These are phyloP conservation scores for Phaeophleospora eucalypticola DNA, from an alignment of 2,329 filamentous ascomycete species.

Conservation along the genomic window DNA sequence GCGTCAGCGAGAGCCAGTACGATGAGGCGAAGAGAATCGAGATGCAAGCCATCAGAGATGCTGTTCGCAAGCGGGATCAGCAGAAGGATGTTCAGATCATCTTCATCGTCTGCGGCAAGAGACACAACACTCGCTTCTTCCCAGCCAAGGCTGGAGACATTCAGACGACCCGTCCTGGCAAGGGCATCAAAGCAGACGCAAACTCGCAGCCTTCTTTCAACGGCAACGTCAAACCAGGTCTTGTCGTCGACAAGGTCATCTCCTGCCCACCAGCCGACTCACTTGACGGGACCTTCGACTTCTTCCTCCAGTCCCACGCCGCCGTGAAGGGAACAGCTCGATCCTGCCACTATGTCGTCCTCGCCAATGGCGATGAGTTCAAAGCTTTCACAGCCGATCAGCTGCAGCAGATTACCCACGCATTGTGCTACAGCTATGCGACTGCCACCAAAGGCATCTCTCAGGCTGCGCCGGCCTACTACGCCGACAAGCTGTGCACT, in stretches of 20 bases:
- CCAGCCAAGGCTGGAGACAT: no score
- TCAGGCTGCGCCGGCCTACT: conserved; percentile 35
- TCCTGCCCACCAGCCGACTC: not conserved
- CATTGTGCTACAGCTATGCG: conserved; percentile 32
- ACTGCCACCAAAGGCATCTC: conserved; percentile 30
- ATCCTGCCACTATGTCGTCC: conserved; percentile 73
- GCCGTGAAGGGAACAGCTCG: conserved; percentile 69
- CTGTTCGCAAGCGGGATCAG: not conserved
- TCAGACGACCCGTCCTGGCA: no score
- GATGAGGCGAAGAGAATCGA: conserved; percentile 4
- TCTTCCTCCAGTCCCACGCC: conserved; percentile 14
- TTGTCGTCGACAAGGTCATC: conserved; percentile 11
- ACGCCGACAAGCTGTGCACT: conserved; percentile 28
- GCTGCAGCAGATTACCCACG: conserved; percentile 14
- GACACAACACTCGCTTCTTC: conserved; percentile 41
- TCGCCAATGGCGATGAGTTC: conserved; percentile 8
- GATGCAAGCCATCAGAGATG: conserved; percentile 5
- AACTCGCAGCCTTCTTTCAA: no score
- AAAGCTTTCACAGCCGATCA: not conserved
- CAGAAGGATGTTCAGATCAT: conserved; percentile 17
- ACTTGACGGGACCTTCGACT: conserved; percentile 6
- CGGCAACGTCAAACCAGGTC: conserved; percentile 7
- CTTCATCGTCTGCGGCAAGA: conserved; percentile 37
- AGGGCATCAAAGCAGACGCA: not conserved
- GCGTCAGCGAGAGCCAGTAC: conserved; percentile 35